Percentiles rank a stretch among this genome's conserved stretches.
Conservation (phyloP, 805 yeast genomes). For the Metschnikowia cubensis region DNA sequence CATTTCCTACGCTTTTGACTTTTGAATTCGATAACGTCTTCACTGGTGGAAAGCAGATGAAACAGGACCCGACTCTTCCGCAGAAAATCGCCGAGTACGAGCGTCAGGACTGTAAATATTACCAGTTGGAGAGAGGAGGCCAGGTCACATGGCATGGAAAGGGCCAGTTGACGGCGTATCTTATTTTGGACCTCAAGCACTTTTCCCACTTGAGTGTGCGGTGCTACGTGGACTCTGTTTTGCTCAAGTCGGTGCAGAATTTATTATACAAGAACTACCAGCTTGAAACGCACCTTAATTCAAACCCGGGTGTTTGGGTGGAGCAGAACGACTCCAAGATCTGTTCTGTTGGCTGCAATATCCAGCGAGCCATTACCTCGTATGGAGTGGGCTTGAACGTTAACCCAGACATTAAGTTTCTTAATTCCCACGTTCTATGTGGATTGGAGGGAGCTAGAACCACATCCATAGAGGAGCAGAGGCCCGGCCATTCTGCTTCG, state of each 20-base stretch:
- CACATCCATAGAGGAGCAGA: constrained; percentile 27
- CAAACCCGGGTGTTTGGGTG: constrained; percentile 89
- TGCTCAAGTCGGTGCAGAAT: constrained; percentile 55
- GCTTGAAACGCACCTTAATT: constrained; percentile 49
- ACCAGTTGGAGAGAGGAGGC: constrained; percentile 90
- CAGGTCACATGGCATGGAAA: constrained; percentile 96
- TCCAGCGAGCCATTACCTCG: constrained; percentile 77
- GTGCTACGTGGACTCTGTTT: constrained; percentile 58
- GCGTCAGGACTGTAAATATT: constrained; percentile 51
- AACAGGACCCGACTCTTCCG: constrained; percentile 40
- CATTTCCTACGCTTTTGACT: constrained; percentile 67
- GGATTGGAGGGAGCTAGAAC: constrained; percentile 61
- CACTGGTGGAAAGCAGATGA: constrained; percentile 88
- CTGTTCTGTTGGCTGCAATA: constrained; percentile 86
- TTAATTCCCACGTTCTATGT: constrained; percentile 77
- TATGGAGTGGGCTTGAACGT: constrained; percentile 89
- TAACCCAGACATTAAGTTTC: constrained; percentile 62
- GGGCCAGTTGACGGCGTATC: constrained; percentile 87
- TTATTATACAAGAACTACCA: constrained; percentile 38
- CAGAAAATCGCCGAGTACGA: constrained; percentile 26
- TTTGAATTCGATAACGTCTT: constrained; percentile 84
- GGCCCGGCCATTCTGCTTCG: constrained; percentile 15
- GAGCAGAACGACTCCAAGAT: constrained; percentile 50
- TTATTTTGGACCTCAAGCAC: constrained; percentile 59
- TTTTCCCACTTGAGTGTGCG: constrained; percentile 55